Conservation (phyloP, 768 basidiomycete species). For the Termitomyces sp. region DNA sequence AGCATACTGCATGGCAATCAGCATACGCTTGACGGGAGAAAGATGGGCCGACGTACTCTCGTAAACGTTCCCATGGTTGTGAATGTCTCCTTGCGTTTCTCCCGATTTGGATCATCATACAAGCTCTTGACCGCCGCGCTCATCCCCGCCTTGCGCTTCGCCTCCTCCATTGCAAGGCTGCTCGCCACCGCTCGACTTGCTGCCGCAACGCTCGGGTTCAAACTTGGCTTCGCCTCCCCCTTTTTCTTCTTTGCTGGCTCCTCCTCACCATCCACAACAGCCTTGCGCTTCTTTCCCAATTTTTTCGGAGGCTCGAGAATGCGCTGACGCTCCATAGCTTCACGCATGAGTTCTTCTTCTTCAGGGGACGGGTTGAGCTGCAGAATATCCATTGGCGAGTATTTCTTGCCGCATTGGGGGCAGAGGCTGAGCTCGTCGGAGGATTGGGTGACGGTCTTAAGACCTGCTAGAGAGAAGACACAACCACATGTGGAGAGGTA, state of each 20-base stretch:
- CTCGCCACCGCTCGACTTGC: constrained; percentile 63
- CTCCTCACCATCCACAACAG: constrained; percentile 21
- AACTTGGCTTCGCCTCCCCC: constrained; percentile 29
- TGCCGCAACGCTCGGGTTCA: constrained; percentile 49
- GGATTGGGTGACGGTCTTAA: constrained; percentile 54
- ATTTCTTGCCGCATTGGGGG: constrained; percentile 75
- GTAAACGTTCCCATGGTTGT: constrained; percentile 93
- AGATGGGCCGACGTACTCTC: constrained; percentile 50
- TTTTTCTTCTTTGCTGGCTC: constrained; percentile 44
- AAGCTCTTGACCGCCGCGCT: constrained; percentile 81
- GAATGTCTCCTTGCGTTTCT: constrained; percentile 74
- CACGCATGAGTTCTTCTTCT: constrained; percentile 56
- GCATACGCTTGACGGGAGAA: not conserved
- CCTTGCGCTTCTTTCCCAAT: constrained; percentile 53
- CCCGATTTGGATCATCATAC: constrained; percentile 53
- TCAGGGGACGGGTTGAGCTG: constrained; percentile 65
- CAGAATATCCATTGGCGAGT: constrained; percentile 49
- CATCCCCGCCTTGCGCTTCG: constrained; percentile 79
- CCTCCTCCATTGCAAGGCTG: constrained; percentile 76
- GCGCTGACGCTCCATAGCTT: constrained; percentile 51
- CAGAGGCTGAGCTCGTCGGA: constrained; percentile 52
- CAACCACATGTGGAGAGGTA: constrained; percentile 85
- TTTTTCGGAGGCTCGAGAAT: constrained; percentile 48
- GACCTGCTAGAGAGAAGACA: constrained; percentile 81
- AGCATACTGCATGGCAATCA: constrained; percentile 9